A percentile compares a stretch with the other conserved stretches of the same genome.
Conservation (phyloP, 257 asterid species). For the Solanum piurae region DNA sequence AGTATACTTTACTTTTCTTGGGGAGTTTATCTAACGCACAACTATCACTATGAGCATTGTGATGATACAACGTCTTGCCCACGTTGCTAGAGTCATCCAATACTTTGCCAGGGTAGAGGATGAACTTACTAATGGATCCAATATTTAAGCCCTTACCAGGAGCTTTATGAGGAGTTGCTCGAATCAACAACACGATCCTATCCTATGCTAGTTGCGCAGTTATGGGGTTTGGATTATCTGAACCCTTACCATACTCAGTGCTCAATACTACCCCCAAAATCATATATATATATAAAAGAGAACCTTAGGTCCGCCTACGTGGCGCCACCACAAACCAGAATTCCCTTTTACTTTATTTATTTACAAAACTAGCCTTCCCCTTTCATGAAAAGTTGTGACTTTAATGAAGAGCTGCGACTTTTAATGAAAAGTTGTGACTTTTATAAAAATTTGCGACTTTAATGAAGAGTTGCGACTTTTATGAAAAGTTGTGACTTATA, state of each 20-base stretch:
- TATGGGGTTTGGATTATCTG: background rate
- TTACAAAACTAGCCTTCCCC: too few species aligned
- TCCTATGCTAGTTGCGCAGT: background rate
- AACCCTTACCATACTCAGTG: background rate
- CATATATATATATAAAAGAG: too few species aligned
- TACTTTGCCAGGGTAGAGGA: background rate
- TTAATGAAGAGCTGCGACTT: too few species aligned
- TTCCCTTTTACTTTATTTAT: too few species aligned
- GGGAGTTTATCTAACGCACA: background rate
- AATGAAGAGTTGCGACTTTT: too few species aligned
- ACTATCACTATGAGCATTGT: background rate
- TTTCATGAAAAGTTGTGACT: too few species aligned
- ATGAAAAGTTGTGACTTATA: too few species aligned
- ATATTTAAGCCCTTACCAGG: background rate
- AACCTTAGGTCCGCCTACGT: too few species aligned
- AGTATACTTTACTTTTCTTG: background rate
- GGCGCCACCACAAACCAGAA: too few species aligned
- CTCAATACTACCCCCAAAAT: background rate
- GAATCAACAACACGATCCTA: background rate
- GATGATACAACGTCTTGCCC: background rate
- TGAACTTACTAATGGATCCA: background rate
- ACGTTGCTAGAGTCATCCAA: background rate
- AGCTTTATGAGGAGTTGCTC: too few species aligned
- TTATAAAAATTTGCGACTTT: too few species aligned
- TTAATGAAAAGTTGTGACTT: too few species aligned